These are phyloP conservation scores for Cyberlindnera amylophila DNA, from an alignment of 805 yeast genomes.

Conservation along the genomic window DNA sequence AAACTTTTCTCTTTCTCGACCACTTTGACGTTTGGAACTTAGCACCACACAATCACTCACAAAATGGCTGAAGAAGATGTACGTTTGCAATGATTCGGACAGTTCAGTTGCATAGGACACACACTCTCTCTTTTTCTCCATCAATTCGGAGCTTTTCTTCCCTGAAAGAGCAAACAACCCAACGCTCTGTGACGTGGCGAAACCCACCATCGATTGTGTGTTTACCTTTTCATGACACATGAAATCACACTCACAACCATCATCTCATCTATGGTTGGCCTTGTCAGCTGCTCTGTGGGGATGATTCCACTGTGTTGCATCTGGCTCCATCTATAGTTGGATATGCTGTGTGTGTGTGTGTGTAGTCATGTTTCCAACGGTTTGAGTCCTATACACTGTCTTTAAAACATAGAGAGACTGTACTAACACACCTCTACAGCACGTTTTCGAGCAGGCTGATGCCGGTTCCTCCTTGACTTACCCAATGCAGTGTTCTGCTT, in stretches of 20 bases:
- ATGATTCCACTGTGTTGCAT: conserved; percentile 2
- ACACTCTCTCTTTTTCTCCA: background rate
- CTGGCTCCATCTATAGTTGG: background rate
- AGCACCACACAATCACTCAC: conserved; percentile 3
- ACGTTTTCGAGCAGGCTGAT: conserved; percentile 94
- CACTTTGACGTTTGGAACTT: background rate
- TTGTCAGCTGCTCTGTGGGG: conserved; percentile 2
- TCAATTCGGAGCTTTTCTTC: too few relatives aligned
- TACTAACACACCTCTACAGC: conserved; percentile 49
- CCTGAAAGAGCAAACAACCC: too few relatives aligned
- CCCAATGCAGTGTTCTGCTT: conserved; percentile 99
- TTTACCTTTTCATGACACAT: too few relatives aligned
- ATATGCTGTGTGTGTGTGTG: too few relatives aligned
- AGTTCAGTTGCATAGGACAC: too few relatives aligned
- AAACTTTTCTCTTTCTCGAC: conserved; percentile 4
- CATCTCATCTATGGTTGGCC: too few relatives aligned
- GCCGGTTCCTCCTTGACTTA: conserved; percentile 98
- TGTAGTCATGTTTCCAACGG: too few relatives aligned
- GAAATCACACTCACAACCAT: too few relatives aligned
- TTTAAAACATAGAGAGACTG: too few relatives aligned
- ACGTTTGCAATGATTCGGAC: too few relatives aligned
- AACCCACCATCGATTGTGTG: too few relatives aligned
- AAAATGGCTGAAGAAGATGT: conserved; percentile 32
- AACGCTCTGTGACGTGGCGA: background rate
- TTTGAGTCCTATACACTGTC: too few relatives aligned